These are phyloP conservation scores for Monascus purpureus DNA, from an alignment of 495 filamentous ascomycete species.

Conservation along the genomic window DNA sequence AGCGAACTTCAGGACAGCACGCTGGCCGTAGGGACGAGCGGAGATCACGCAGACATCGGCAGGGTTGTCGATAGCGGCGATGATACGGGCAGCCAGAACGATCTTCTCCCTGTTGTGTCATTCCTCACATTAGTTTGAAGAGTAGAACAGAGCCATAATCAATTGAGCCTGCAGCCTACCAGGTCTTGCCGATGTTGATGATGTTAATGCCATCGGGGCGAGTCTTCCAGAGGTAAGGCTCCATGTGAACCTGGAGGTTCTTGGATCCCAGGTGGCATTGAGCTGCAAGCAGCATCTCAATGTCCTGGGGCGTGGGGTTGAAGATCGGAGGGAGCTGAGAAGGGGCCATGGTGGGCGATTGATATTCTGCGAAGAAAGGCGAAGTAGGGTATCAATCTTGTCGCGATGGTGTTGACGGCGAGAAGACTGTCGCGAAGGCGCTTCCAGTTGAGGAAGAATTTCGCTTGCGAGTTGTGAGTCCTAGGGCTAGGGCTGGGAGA, in stretches of 20 bases:
- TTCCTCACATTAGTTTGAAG: background rate
- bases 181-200: conserved; percentile 99
- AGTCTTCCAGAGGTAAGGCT: conserved; percentile 99
- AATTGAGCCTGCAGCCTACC: conserved; percentile 42
- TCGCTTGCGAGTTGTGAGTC: conserved; percentile 30
- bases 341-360: conserved; percentile 78
- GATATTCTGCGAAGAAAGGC: conserved; percentile 28
- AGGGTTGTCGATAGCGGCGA: conserved; percentile 97
- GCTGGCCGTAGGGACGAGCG: conserved; percentile 97
- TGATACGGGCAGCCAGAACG: conserved; percentile 93
- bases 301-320: conserved; percentile 76
- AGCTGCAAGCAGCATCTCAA: conserved; percentile 97
- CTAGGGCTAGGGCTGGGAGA: conserved; percentile 14
- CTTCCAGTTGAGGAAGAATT: conserved; percentile 19
- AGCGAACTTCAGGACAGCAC: conserved; percentile 98
- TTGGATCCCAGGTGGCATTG: conserved; percentile 96
- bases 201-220: conserved; percentile 95
- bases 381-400: conserved; percentile 40
- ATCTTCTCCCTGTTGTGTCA: conserved; percentile 79
- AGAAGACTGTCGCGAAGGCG: conserved; percentile 21
- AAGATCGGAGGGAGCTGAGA: conserved; percentile 80
- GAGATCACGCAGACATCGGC: conserved; percentile 98
- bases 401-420: conserved; percentile 27
- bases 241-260: conserved; percentile 98
- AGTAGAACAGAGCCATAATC: conserved; percentile 2